Base-by-base conservation (phyloP, 2,329 filamentous ascomycete species). In the Ophiostoma himal-ulmi region DNA sequence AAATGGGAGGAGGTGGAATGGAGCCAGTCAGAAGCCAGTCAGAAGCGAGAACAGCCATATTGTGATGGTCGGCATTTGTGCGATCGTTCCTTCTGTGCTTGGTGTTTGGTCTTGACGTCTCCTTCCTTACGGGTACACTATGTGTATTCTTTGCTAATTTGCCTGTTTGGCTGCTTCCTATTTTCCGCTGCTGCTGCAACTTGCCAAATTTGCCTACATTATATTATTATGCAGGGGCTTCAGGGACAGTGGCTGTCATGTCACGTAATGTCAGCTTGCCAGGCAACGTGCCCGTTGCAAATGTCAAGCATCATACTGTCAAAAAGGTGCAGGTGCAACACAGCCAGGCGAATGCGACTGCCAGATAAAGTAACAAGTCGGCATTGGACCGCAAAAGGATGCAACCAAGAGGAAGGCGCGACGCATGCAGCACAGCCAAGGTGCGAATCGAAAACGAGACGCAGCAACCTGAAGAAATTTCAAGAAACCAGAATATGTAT, bases 161-260 rank as follows among this genome's bases (percentile, higher is more conserved):
- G 54, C 54, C 26, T 30, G 26, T 17, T 57, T 57, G 8, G 4
- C 52, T 57, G 52, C n/a, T 57, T 57, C 22, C 52, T 57, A 26
- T 8, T 14, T 57, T 10, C 7, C 11, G n/a, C 14, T 48, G 20
- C 44, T 48, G 37, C 44, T 48, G 44, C 20, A 48, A 48, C 6
- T 20, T 48, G 37, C 44, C n/a, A 48, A 57, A 57, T 26, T 57
- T 57, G 52, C 22, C 52, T 57, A 26, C 52, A 57, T 57, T 57
- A 26, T 22, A n/a, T n/a, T n/a, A n/a, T n/a, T n/a, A 57, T 57
- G 52, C 22, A 57, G 52, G 52, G 52, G 52, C n/a, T 14, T 3
- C 44, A 48, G 17, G 44, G 44, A 20, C 44, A 17, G 44, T 14
- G 2, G 44, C 14, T 22, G 48, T n/a, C 30, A 30, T 30, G 30